phyloP scores from a whole-genome alignment of 2,329 filamentous ascomycete genomes.

The Aspergillus viridinutans region DNA sequence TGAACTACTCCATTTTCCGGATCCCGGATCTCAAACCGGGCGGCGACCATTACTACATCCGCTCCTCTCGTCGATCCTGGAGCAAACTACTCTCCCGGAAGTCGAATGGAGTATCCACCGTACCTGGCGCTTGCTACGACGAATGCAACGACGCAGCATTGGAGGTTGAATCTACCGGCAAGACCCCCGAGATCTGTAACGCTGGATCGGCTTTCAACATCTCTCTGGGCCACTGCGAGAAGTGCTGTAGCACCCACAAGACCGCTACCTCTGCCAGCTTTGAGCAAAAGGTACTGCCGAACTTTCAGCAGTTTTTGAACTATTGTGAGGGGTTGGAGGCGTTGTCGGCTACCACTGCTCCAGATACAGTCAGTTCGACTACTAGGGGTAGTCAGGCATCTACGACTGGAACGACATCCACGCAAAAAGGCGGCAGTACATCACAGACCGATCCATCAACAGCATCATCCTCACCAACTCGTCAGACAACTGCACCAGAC shows the following conservation, averaged over 20 bases:
- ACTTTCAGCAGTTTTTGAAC: conserved; percentile 9
- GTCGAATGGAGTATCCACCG: conserved; percentile 21
- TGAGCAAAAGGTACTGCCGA: not conserved
- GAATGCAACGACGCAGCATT: conserved; percentile 50
- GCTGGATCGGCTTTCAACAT: conserved; percentile 9
- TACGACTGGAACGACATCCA: not conserved
- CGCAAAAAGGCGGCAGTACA: too few species aligned
- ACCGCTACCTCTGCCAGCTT: not conserved
- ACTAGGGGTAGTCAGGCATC: not conserved
- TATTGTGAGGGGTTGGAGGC: not conserved
- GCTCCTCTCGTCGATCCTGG: not conserved
- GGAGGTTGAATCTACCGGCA: conserved; percentile 49
- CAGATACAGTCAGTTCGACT: not conserved
- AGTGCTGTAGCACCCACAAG: not conserved
- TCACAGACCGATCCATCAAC: too few species aligned
- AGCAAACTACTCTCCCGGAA: conserved; percentile 17
- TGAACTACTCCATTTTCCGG: conserved; percentile 60
- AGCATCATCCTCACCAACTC: too few species aligned
- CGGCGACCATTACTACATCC: conserved; percentile 4
- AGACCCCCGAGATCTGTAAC: conserved; percentile 26
- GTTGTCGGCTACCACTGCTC: not conserved
- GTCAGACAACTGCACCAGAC: not conserved
- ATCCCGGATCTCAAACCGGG: conserved; percentile 18
- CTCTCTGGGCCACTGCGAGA: not conserved
- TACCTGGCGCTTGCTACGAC: conserved; percentile 50